Base-by-base conservation (phyloP, 352 stramenopile genomes). In the Globisporangium mamillatum region DNA sequence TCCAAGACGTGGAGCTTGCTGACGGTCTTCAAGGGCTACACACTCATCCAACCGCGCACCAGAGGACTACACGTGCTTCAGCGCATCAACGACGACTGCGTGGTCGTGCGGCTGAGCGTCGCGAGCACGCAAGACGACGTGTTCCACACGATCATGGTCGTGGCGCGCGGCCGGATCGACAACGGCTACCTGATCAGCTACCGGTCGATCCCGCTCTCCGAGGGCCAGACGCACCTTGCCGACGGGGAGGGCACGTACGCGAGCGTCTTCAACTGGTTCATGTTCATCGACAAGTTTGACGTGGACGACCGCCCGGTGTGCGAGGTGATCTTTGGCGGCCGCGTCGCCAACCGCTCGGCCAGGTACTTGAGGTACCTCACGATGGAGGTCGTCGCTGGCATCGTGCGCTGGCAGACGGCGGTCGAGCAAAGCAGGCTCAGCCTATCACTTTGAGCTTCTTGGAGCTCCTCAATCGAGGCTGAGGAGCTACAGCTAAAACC, bases 201-300 rank as follows among this genome's bases (percentile, higher is more conserved):
- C 44, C 44, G 44, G 44, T 24, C 44, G 44, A 52, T 52, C 44
- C 44, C 44, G 20, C 44, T 52, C 18, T 52, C 44, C 2, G 44
- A 52, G 44, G 44, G 44, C 6, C 44, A 52, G 44, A 24, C 44
- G 44, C 16, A 12, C 44, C 24, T 52, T 52, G 18, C 3, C 18
- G 44, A 52, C 16, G 8, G 1, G 16, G 44, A 52, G 44, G 44
- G 18, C 6, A 52, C 44, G 18, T 52, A 52, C 44, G 44, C 24
- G 44, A 52, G 44, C 44, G 44, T 52, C 44, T 52, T 52, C 18
- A 52, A 52, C 44, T 52, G 44, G 44, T 52, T 52, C 44, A 52
- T 52, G 18, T 52, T 52, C 44, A 52, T 52, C 44, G 44, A 52
- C 18, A 52, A 52, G 18, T 52, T 24, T 5, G 44, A 52, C 44